Evolutionary conservation across 805 yeast species (phyloP).

Genomic region (Nakazawaea molendinolei): DNA sequence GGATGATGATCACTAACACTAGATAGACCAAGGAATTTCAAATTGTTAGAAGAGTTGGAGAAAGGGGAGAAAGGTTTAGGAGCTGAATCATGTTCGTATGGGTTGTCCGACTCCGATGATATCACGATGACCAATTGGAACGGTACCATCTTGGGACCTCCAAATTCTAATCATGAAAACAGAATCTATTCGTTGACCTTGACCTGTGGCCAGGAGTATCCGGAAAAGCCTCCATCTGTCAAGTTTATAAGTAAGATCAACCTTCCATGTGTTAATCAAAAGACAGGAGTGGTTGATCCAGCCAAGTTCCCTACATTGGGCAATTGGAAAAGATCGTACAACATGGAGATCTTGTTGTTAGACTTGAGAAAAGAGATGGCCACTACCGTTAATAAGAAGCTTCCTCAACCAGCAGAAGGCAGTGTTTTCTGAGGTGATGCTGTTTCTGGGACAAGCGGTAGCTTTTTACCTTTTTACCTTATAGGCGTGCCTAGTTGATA

Average conservation of each 20-base stretch:
- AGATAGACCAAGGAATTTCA: slow-evolving; percentile 82
- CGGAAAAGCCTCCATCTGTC: slow-evolving; percentile 83
- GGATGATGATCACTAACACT: background rate
- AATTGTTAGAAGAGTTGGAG: slow-evolving; percentile 91
- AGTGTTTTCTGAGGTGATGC: slow-evolving; percentile 29
- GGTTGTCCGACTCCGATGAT: slow-evolving; percentile 84
- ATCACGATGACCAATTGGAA: slow-evolving; percentile 94
- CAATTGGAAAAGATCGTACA: slow-evolving; percentile 84
- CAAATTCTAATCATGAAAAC: slow-evolving; percentile 75
- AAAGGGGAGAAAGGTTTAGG: slow-evolving; percentile 98
- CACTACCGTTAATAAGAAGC: slow-evolving; percentile 67
- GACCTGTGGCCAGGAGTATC: slow-evolving; percentile 79
- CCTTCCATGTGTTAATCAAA: slow-evolving; percentile 79
- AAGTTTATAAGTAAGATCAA: slow-evolving; percentile 78
- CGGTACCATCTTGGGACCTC: slow-evolving; percentile 97
- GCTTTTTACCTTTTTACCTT: too few relatives aligned
- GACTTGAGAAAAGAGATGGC: slow-evolving; percentile 93
- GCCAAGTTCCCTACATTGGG: slow-evolving; percentile 59
- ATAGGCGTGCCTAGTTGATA: too few relatives aligned
- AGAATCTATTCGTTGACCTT: slow-evolving; percentile 82
- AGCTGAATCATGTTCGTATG: slow-evolving; percentile 95
- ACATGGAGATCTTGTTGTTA: slow-evolving; percentile 87
- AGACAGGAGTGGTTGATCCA: slow-evolving; percentile 49
- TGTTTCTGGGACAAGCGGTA: too few relatives aligned
- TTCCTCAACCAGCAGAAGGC: slow-evolving; percentile 91